Conservation (phyloP, 2,329 filamentous ascomycete genomes). For the Sarocladiaceae sp. region DNA sequence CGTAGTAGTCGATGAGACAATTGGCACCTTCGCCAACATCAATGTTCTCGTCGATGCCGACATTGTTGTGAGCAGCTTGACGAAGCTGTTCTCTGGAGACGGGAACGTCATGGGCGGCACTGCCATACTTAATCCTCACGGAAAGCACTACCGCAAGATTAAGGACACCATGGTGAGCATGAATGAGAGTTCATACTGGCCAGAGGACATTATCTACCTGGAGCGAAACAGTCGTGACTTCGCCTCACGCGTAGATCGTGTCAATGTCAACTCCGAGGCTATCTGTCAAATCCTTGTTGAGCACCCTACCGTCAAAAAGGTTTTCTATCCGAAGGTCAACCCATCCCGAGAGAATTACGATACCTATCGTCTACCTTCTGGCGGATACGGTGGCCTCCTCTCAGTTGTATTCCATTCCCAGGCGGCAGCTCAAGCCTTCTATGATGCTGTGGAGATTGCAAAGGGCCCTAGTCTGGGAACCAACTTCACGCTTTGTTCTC, state of each 20-base stretch:
- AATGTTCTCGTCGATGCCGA: slow-evolving; percentile 88
- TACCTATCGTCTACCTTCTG: slow-evolving; percentile 64
- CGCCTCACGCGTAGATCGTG: slow-evolving; percentile 71
- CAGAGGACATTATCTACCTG: slow-evolving; percentile 90
- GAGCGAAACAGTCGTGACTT: slow-evolving; percentile 97
- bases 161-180: slow-evolving; percentile 60
- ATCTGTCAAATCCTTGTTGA: slow-evolving; percentile 68
- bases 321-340: slow-evolving; percentile 85
- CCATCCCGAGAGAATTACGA: slow-evolving; percentile 72
- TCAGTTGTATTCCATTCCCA: slow-evolving; percentile 74
- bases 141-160: slow-evolving; percentile 66
- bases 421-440: slow-evolving; percentile 74
- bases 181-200: slow-evolving; percentile 90
- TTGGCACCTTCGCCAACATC: slow-evolving; percentile 94
- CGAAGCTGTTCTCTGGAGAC: slow-evolving; percentile 96
- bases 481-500: slow-evolving; percentile 90
- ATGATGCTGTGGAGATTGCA: slow-evolving; percentile 77
- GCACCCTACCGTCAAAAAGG: slow-evolving; percentile 62
- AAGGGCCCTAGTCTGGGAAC: slow-evolving; percentile 95
- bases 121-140: slow-evolving; percentile 58
- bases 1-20: slow-evolving; percentile 91
- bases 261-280: slow-evolving; percentile 80
- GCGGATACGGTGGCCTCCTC: slow-evolving; percentile 86
- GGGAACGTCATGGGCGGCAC: slow-evolving; percentile 98
- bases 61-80: slow-evolving; percentile 89